A percentile compares a stretch with the other conserved stretches of the same genome.
Conservation (phyloP, 768 basidiomycete genomes). For the Lentinula edodes region DNA sequence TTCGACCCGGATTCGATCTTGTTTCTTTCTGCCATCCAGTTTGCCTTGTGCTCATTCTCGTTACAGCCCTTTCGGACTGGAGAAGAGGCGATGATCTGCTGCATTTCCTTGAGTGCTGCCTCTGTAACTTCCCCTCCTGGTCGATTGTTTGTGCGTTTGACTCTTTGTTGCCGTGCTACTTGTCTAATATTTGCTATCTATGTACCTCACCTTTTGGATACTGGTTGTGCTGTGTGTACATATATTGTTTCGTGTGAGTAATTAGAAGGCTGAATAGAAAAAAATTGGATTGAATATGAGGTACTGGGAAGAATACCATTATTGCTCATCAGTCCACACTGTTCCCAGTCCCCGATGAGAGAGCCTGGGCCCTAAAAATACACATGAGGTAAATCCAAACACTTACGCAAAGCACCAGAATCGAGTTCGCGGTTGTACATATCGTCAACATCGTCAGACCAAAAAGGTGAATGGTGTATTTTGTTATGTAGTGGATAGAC, state of each 20-base stretch:
- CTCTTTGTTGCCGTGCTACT: slow-evolving; percentile 12
- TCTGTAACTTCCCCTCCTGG: slow-evolving; percentile 11
- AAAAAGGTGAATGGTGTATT: not conserved
- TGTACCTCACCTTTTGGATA: not conserved
- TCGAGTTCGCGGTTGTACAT: no score
- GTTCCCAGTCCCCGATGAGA: no score
- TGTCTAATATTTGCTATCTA: slow-evolving; percentile 12
- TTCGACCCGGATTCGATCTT: no score
- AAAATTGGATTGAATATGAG: not conserved
- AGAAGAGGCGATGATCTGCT: not conserved
- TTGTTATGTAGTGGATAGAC: not conserved
- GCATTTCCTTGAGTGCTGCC: not conserved
- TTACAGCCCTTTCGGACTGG: not conserved
- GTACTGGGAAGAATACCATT: no score
- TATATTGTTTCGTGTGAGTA: not conserved
- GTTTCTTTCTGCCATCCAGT: not conserved
- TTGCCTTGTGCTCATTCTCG: not conserved
- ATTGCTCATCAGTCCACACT: no score
- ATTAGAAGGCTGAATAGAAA: not conserved
- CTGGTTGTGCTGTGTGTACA: not conserved
- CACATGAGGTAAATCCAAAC: no score
- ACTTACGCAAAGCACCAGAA: no score
- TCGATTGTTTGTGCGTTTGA: slow-evolving; percentile 13
- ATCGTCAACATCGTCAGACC: no score
- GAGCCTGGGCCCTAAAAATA: no score